Percentiles rank a stretch among this genome's conserved stretches.
phyloP scores from a whole-genome alignment of 441 rosid genomes.

The Hura crepitans region DNA sequence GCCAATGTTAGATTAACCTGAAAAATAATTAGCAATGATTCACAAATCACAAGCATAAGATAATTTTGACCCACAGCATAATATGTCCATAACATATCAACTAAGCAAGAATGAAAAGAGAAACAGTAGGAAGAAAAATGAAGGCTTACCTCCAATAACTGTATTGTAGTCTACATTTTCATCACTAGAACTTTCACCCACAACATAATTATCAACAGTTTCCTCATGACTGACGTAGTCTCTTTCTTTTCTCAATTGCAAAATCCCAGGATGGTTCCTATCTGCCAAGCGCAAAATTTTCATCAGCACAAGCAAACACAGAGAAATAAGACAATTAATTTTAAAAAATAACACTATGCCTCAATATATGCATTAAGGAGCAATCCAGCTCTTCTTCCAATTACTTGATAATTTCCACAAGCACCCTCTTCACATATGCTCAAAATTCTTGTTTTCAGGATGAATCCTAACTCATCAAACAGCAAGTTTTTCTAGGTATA shows the following conservation, averaged over 20 bases:
- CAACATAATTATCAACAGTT: constrained; percentile 59
- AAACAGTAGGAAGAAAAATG: constrained; percentile 11
- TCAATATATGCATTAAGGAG: background rate
- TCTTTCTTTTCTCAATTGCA: constrained; percentile 85
- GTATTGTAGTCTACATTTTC: constrained; percentile 80
- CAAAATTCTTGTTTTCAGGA: background rate
- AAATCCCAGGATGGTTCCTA: constrained; percentile 99
- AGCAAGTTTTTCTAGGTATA: background rate
- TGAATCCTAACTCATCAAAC: background rate
- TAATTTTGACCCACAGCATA: background rate
- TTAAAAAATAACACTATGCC: background rate
- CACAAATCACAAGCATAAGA: background rate
- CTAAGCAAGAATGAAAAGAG: constrained; percentile 5
- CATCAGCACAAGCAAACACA: constrained; percentile 9
- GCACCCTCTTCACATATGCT: background rate
- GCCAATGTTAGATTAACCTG: background rate
- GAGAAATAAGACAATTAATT: background rate
- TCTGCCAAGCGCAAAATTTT: constrained; percentile 44
- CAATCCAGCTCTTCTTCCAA: background rate
- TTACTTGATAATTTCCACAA: background rate
- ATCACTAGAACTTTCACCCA: constrained; percentile 93
- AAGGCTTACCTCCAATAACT: constrained; percentile 65
- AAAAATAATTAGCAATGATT: background rate
- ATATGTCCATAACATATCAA: background rate
- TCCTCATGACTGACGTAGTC: constrained; percentile 64